Evolutionary conservation across 441 rosid species (phyloP), one percentile per base, ranked within the genome.

Genomic region (Arabidopsis lyrata): DNA sequence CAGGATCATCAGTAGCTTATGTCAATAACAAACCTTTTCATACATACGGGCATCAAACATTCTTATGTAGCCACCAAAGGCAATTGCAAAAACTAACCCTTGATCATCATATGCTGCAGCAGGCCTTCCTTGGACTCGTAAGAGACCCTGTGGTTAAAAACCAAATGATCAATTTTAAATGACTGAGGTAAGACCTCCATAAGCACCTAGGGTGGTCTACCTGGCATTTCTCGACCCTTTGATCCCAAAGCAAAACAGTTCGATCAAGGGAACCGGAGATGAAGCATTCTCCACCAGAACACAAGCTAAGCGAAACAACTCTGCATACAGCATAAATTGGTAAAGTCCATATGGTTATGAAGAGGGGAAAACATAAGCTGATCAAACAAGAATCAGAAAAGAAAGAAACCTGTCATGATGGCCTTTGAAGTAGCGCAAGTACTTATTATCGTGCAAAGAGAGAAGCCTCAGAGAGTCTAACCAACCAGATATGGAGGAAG

Each of bases 201-300:
- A 24, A 32, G 52, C 9, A 18, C 20, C 31, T 16, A 24, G 49
- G 42, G 18, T 32, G 8, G 5, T 35, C 54, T 47, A 92, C 97
- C 97, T 90, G 96, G 81, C 98, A 92, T 83, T 95, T 92, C 62
- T 95, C 99, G 68, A 91, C 91, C 44, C 98, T 85, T 70, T 95
- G 98, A 87, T 95, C 99, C 97, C 97, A 95, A 49, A 92, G 93
- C 74, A 95, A 70, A 81, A 92, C 97, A 78, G 98, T 90, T 44
- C 96, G 89, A 82, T 95, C 99, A 57, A 95, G 93, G 67, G 98
- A 95, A 73, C 98, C 96, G 16, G 99, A 95, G 72, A 92, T 84
- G 74, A 95, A 92, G 78, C 87, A 87, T 56, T 95, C 99, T 49
- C 88, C 92, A 57, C 88, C 86, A 71, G 97, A 77, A 71, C 95